Conservation (phyloP, 345 rosid species). For the Litchi chinensis region DNA sequence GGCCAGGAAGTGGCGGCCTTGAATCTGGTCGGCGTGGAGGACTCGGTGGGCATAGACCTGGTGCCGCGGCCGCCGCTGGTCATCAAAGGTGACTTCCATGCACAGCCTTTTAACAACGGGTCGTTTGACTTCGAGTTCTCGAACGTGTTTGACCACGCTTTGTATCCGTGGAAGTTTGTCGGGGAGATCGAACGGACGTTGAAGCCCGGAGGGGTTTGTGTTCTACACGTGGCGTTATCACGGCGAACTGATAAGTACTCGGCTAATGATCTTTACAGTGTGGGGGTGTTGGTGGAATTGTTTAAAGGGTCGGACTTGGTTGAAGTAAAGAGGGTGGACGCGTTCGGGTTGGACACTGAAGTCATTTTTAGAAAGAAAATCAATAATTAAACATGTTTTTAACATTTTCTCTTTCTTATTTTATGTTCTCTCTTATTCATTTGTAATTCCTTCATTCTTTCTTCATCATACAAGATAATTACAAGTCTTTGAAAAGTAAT, state of each 20-base stretch:
- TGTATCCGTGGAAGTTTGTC: slow-evolving; percentile 38
- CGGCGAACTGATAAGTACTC: slow-evolving; percentile 45
- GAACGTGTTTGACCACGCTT: slow-evolving; percentile 47
- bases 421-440: not conserved
- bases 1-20: slow-evolving; percentile 49
- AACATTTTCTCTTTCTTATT: not conserved
- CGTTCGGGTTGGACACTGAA: slow-evolving; percentile 48
- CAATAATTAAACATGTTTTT: not conserved
- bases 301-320: slow-evolving; percentile 37
- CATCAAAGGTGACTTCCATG: slow-evolving; percentile 42
- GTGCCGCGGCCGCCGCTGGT: slow-evolving; percentile 48
- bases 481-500: too few species aligned
- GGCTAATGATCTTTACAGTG: slow-evolving; percentile 43
- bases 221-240: slow-evolving; percentile 38
- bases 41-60: slow-evolving; percentile 42
- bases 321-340: slow-evolving; percentile 33
- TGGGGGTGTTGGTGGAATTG: slow-evolving; percentile 31
- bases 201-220: slow-evolving; percentile 40
- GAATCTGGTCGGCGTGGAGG: slow-evolving; percentile 29
- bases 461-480: too few species aligned
- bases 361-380: slow-evolving; percentile 32
- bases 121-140: slow-evolving; percentile 50
- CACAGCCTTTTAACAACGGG: slow-evolving; percentile 40
- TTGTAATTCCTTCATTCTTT: not conserved
- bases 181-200: slow-evolving; percentile 49